Evolutionary conservation across 768 basidiomycete species (phyloP), one percentile per base, ranked within the genome.

Genomic region (Cystofilobasidium macerans): DNA sequence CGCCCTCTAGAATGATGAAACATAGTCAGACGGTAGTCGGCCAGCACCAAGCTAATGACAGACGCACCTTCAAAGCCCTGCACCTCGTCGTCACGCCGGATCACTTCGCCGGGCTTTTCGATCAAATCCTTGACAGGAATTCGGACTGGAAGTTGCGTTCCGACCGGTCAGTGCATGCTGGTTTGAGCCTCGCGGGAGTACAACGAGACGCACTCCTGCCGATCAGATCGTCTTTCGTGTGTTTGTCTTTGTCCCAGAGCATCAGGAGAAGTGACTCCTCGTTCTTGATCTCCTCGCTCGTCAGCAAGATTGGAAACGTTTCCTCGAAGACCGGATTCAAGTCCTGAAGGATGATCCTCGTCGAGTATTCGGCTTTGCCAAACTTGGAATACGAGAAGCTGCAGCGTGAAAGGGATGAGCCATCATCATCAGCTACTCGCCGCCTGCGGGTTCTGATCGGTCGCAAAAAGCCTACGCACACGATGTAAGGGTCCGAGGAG

Each of bases 241-340:
- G 33, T 9, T 70, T 76, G 79, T 86, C 86, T 11, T 83, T 84
- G 71, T 88, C 86, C 85, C 85, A 87, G 2, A 87, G 75, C 77
- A 86, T 85, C 24, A 84, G 75, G n/a, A 79, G 79, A 28, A 86
- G 74, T 62, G 78, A 78, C 74, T 89, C 87, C 64, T 84, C 80
- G 0, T 84, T 80, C 70, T 86, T 82, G 56, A 86, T 75, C 66
- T 86, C 85, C 42, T 85, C 80, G 43, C 81, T 79, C 11, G 83
- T 82, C 12, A 88, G 79, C 3, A 86, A 74, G 0, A 88, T 70
- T 28, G 58, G 38, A 24, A 40, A 60, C 12, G 58, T 43, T 26
- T 60, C 58, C 11, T 60, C 35, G 2, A 82, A 79, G 0, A 82
- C 80, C 0, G 83, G 86, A 59, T 82, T 80, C 16, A 80, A 76